Conservation (phyloP, 2,329 filamentous ascomycete species). For the Aspergillus luchuensis region DNA sequence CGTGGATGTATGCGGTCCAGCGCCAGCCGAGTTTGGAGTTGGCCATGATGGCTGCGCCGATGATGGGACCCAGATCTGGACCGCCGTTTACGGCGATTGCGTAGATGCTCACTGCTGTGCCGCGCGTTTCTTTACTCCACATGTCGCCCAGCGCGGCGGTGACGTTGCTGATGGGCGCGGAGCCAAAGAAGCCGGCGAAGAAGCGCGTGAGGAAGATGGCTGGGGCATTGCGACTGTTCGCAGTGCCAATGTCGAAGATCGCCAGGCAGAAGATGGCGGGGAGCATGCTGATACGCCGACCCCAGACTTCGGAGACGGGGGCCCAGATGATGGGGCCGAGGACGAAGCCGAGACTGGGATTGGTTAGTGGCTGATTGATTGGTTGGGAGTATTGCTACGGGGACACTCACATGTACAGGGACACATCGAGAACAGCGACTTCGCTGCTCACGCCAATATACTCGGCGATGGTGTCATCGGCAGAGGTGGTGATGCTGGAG, state of each 20-base stretch:
- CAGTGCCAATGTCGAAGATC: conserved; percentile 53
- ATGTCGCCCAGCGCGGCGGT: conserved; percentile 49
- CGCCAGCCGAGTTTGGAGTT: conserved; percentile 28
- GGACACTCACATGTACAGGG: conserved; percentile 46
- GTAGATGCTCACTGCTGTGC: conserved; percentile 43
- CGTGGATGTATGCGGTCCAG: conserved; percentile 46
- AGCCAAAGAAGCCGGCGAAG: conserved; percentile 50
- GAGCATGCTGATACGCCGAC: conserved; percentile 48
- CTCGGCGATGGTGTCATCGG: conserved; percentile 44
- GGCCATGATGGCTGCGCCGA: conserved; percentile 43
- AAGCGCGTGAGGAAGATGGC: conserved; percentile 47
- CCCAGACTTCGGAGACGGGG: conserved; percentile 49
- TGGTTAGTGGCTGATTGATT: not conserved
- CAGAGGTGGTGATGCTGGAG: conserved; percentile 55
- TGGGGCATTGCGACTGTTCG: conserved; percentile 39
- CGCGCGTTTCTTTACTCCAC: conserved; percentile 40
- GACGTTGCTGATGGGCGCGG: conserved; percentile 48
- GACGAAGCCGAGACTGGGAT: conserved; percentile 35
- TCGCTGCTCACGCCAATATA: conserved; percentile 49
- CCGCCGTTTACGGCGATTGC: conserved; percentile 45
- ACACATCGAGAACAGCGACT: conserved; percentile 49
- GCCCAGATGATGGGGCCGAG: conserved; percentile 46
- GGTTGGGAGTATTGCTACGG: not conserved
- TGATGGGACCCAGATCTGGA: conserved; percentile 46
- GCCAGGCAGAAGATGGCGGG: conserved; percentile 46